Evolutionary conservation across 1,284 basidiomycete genomes (phyloP).

Genomic region (Trichosporon sp.): DNA sequence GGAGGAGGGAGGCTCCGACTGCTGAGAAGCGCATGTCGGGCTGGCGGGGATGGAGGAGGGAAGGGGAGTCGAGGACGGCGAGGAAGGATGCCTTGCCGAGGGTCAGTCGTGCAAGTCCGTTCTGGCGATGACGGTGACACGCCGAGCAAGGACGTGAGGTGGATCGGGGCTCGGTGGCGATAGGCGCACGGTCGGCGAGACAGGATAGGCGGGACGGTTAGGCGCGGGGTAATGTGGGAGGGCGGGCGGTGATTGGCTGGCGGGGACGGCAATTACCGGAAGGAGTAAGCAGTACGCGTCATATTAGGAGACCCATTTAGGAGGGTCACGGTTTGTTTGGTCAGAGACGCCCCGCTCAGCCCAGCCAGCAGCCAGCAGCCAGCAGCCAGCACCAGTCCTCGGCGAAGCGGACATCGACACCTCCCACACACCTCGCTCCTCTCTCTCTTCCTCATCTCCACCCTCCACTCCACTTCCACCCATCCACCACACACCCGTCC

Average conservation of each 20-base stretch:
- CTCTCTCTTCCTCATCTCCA: neutral
- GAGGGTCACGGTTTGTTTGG: neutral
- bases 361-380: neutral
- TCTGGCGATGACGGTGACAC: neutral
- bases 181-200: neutral
- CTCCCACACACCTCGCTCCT: conserved; percentile 3
- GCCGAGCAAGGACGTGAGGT: neutral
- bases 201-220: neutral
- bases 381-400: too few species aligned
- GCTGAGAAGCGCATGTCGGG: conserved; percentile 29
- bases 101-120: neutral
- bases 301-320: neutral
- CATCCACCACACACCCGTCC: conserved; percentile 10
- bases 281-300: neutral
- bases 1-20: conserved; percentile 24
- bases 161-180: neutral
- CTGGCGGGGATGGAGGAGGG: neutral
- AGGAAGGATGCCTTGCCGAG: neutral
- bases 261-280: neutral
- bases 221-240: neutral
- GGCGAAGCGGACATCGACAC: neutral
- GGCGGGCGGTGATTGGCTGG: neutral
- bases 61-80: neutral
- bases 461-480: conserved; percentile 2
- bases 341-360: neutral